Conservation (phyloP, 768 basidiomycete genomes). For the Suillus subaureus region DNA sequence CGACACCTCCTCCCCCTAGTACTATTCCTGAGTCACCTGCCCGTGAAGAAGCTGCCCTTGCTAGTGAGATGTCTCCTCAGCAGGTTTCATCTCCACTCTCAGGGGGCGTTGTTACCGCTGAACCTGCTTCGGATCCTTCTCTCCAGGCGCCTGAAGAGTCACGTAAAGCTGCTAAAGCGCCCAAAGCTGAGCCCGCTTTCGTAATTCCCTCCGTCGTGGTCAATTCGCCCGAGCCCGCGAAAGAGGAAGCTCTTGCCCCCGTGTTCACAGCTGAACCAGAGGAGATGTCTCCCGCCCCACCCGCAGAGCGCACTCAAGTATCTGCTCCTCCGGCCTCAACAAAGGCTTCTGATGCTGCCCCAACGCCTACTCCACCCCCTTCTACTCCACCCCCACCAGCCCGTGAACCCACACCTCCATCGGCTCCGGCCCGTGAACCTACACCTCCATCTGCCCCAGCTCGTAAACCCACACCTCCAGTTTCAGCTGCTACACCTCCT, state of each 20-base stretch:
- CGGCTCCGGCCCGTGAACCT: neutral
- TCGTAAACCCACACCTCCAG: neutral
- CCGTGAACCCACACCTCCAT: neutral
- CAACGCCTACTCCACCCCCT: constrained; percentile 12
- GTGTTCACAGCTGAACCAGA: constrained; percentile 58
- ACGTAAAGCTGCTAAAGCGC: constrained; percentile 1
- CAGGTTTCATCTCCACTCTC: constrained; percentile 48
- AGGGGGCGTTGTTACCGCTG: constrained; percentile 28
- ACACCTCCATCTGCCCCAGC: constrained; percentile 8
- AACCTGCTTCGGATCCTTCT: constrained; percentile 16
- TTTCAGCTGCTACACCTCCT: neutral
- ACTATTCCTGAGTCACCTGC: constrained; percentile 74
- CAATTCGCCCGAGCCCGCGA: constrained; percentile 19
- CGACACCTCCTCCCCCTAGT: constrained; percentile 43
- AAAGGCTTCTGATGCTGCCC: constrained; percentile 7
- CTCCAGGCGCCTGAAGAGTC: constrained; percentile 9
- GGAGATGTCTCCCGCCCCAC: constrained; percentile 20
- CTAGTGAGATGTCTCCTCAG: constrained; percentile 28
- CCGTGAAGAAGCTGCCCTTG: constrained; percentile 51
- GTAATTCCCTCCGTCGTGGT: constrained; percentile 14
- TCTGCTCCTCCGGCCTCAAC: constrained; percentile 5
- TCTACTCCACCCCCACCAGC: constrained; percentile 16
- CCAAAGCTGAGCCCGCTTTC: constrained; percentile 17
- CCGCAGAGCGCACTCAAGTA: neutral
- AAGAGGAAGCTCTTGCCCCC: constrained; percentile 41